A percentile compares a stretch with the other conserved stretches of the same genome.
Evolutionary conservation across 2,329 filamentous ascomycete genomes (phyloP).

Genomic region (Nothophoma quercina): DNA sequence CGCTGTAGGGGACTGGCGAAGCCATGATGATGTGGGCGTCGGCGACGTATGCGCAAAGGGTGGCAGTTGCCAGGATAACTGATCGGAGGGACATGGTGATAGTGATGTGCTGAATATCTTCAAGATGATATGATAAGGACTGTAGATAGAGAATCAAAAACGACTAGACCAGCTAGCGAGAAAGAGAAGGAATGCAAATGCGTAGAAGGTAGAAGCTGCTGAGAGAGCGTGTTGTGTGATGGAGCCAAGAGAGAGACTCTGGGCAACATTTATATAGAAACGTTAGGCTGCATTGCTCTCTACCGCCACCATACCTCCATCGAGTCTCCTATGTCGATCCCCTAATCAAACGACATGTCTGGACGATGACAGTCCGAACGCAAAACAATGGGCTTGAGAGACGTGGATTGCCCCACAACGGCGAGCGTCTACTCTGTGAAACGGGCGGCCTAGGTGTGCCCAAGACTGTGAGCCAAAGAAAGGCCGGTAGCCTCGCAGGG

Average conservation of each 20-base stretch:
- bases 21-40: slow-evolving; percentile 80
- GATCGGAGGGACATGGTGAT: slow-evolving; percentile 62
- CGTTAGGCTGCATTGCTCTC: slow-evolving; percentile 8
- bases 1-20: slow-evolving; percentile 69
- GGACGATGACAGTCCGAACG: slow-evolving; percentile 29
- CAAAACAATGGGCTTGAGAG: slow-evolving; percentile 35
- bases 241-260: slow-evolving; percentile 19
- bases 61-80: slow-evolving; percentile 56
- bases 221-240: slow-evolving; percentile 32
- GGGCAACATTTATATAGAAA: slow-evolving; percentile 38
- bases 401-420: slow-evolving; percentile 31
- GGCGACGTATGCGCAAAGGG: slow-evolving; percentile 47
- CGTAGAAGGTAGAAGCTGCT: slow-evolving; percentile 28
- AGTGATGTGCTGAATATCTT: slow-evolving; percentile 24
- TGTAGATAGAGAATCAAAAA: slow-evolving; percentile 14
- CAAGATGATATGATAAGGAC: slow-evolving; percentile 26
- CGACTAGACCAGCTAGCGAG: slow-evolving; percentile 20
- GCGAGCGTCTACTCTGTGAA: slow-evolving; percentile 44
- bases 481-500: slow-evolving; percentile 13
- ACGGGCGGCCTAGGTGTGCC: slow-evolving; percentile 33
- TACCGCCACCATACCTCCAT: slow-evolving; percentile 20
- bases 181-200: slow-evolving; percentile 16
- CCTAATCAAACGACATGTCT: slow-evolving; percentile 42
- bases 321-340: slow-evolving; percentile 28
- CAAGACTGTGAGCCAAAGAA: slow-evolving; percentile 43